Percentiles rank a stretch among this genome's conserved stretches.
These are phyloP conservation scores for Aulographum hederae DNA, from an alignment of 2,329 filamentous ascomycete genomes.

Conservation along the genomic window DNA sequence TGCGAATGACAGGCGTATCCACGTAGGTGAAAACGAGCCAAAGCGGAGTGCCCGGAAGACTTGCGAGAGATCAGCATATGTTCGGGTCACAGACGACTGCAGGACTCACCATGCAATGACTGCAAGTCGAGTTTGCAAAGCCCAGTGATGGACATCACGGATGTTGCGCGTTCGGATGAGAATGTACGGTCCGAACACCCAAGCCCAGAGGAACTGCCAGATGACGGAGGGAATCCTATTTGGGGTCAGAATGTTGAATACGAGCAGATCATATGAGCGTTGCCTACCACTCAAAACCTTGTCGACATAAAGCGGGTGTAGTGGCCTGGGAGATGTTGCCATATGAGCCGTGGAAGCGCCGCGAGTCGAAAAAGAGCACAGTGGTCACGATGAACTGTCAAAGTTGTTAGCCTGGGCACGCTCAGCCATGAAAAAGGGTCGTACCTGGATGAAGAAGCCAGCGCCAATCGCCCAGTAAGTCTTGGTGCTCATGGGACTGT, in stretches of 20 bases:
- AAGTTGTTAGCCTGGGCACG: conserved; percentile 3
- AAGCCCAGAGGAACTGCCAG: conserved; percentile 48
- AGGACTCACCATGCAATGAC: conserved; percentile 22
- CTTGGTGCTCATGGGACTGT: conserved; percentile 28
- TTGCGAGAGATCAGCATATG: conserved; percentile 9
- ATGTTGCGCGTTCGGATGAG: conserved; percentile 43
- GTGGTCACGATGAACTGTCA: conserved; percentile 37
- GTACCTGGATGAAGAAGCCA: conserved; percentile 39
- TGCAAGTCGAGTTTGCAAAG: conserved; percentile 39
- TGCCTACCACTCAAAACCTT: conserved; percentile 46
- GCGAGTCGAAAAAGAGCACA: conserved; percentile 43
- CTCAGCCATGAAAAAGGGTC: conserved; percentile 6
- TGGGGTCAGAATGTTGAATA: not conserved
- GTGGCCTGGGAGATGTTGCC: conserved; percentile 36
- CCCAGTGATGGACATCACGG: conserved; percentile 48
- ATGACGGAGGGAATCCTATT: conserved; percentile 42
- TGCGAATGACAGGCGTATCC: conserved; percentile 30
- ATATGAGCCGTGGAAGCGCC: conserved; percentile 39
- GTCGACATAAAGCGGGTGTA: conserved; percentile 22
- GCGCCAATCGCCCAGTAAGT: conserved; percentile 32
- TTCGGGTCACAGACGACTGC: not conserved
- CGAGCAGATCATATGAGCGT: not conserved
- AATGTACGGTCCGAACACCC: conserved; percentile 40
- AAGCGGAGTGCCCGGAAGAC: conserved; percentile 46
- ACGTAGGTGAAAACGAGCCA: conserved; percentile 42